Conservation (phyloP, 169 alveolate genomes). For the Plasmodium fragile region DNA sequence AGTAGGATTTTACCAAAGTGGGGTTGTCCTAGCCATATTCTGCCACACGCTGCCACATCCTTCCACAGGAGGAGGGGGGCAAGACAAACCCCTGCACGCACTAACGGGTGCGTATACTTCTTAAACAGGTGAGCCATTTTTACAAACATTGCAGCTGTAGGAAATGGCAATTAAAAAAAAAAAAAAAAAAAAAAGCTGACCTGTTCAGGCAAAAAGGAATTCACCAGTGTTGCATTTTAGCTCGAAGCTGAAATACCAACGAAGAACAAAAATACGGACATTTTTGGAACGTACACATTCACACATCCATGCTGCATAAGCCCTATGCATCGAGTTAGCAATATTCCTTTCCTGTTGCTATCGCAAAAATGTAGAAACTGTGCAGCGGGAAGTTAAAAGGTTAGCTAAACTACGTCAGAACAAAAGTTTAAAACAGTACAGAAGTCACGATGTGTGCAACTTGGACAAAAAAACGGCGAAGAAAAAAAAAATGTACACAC, state of each 20-base stretch:
- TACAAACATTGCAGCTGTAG: background rate
- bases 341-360: background rate
- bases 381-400: background rate
- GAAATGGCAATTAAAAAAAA: background rate
- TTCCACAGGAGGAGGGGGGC: background rate
- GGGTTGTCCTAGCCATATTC: no score
- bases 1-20: background rate
- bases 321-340: background rate
- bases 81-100: slow-evolving; percentile 15
- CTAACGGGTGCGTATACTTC: background rate
- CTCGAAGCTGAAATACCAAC: background rate
- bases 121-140: background rate
- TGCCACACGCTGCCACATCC: background rate
- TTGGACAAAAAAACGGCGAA: background rate
- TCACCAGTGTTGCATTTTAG: background rate
- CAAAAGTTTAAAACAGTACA: background rate
- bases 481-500: slow-evolving; percentile 20
- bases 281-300: background rate
- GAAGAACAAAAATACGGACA: background rate
- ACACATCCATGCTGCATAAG: background rate
- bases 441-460: slow-evolving; percentile 12
- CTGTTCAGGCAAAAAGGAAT: slow-evolving; percentile 5
- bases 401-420: background rate
- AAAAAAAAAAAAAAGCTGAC: background rate
- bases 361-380: slow-evolving; percentile 12